Evolutionary conservation across 2,329 filamentous ascomycete genomes (phyloP).

Genomic region (Fusarium sambucinum): DNA sequence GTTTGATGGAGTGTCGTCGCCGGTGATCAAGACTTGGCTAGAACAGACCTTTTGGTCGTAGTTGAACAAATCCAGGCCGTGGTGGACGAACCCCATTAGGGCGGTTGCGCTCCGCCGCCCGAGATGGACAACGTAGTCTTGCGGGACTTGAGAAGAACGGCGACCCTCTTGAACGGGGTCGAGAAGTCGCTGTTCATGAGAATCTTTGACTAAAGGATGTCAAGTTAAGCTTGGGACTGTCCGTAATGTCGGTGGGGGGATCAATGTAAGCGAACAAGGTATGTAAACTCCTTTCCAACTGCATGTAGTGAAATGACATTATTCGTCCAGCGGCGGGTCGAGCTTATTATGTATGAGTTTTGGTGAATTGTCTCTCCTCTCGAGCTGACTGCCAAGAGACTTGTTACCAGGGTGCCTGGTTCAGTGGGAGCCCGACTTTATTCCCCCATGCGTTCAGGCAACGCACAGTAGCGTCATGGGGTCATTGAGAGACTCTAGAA

Average conservation of each 20-base stretch:
- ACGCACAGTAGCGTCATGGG: slow-evolving; percentile 14
- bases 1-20: slow-evolving; percentile 48
- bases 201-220: slow-evolving; percentile 13
- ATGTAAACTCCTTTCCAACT: not conserved
- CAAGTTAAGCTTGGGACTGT: slow-evolving; percentile 1
- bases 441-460: slow-evolving; percentile 1
- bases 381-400: slow-evolving; percentile 35
- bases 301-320: slow-evolving; percentile 8
- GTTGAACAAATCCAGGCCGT: slow-evolving; percentile 54
- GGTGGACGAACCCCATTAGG: slow-evolving; percentile 46
- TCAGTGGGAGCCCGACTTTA: slow-evolving; percentile 11
- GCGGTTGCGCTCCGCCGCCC: slow-evolving; percentile 43
- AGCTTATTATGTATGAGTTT: slow-evolving; percentile 30
- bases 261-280: slow-evolving; percentile 10
- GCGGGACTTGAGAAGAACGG: slow-evolving; percentile 39
- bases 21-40: slow-evolving; percentile 52
- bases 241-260: slow-evolving; percentile 4
- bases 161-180: slow-evolving; percentile 43
- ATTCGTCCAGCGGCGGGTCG: slow-evolving; percentile 21
- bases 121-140: slow-evolving; percentile 44
- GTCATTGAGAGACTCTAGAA: slow-evolving; percentile 18
- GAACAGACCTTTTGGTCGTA: slow-evolving; percentile 53
- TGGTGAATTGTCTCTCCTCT: slow-evolving; percentile 20
- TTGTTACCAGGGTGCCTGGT: slow-evolving; percentile 33
- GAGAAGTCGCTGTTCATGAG: slow-evolving; percentile 44